phyloP scores from a whole-genome alignment of 2,329 filamentous ascomycete species.

The Curvularia lunata region DNA sequence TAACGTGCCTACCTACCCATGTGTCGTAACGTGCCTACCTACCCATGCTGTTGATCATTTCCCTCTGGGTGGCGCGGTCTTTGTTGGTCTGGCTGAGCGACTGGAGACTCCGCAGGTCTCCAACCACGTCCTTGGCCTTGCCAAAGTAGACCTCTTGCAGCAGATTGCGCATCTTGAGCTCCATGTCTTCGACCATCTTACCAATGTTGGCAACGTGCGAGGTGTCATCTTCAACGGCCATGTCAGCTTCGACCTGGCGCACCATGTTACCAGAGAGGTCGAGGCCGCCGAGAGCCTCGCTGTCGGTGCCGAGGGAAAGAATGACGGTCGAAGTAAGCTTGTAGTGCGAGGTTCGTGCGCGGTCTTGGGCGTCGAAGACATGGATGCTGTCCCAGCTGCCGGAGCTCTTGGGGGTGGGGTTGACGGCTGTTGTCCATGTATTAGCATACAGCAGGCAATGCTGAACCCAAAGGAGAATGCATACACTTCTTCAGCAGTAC shows the following conservation, averaged over 20 bases:
- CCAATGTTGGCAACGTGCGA: constrained; percentile 97
- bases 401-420: constrained; percentile 68
- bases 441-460: constrained; percentile 19
- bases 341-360: constrained; percentile 91
- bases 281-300: constrained; percentile 76
- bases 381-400: constrained; percentile 98
- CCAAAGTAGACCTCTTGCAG: constrained; percentile 99
- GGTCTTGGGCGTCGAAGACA: constrained; percentile 95
- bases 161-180: constrained; percentile 98
- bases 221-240: constrained; percentile 86
- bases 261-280: constrained; percentile 98
- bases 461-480: constrained; percentile 35
- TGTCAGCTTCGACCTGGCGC: constrained; percentile 89
- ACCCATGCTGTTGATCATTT: constrained; percentile 73
- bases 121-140: constrained; percentile 98
- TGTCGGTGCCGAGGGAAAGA: constrained; percentile 76
- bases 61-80: constrained; percentile 83
- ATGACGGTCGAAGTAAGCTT: constrained; percentile 98
- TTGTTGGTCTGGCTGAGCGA: constrained; percentile 82
- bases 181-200: constrained; percentile 94
- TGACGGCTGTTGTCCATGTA: constrained; percentile 62
- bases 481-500: constrained; percentile 93
- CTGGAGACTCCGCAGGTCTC: constrained; percentile 86
- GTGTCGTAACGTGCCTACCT: constrained; percentile 23
- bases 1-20: constrained; percentile 26